Percentiles rank a stretch among this genome's conserved stretches.
Conservation (phyloP, 1,139 yeast genomes). For the Yamadazyma triangularis region DNA sequence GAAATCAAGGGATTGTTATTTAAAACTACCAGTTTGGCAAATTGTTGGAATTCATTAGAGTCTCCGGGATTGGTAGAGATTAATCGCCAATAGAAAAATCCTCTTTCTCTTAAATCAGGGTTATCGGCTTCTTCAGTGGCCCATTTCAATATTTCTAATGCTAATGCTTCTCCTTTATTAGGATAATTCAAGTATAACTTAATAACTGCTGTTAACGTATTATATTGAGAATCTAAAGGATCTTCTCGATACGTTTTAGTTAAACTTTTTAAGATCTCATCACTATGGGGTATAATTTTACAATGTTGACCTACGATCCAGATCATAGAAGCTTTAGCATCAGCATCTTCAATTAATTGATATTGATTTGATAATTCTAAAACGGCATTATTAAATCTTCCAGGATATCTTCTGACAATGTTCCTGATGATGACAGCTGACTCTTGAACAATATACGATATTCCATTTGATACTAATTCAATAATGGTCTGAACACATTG, state of each 20-base stretch:
- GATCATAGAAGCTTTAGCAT: conserved; percentile 70
- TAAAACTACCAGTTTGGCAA: conserved; percentile 53
- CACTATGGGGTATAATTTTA: conserved; percentile 44
- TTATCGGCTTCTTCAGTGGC: conserved; percentile 72
- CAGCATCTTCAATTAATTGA: conserved; percentile 63
- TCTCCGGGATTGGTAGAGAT: conserved; percentile 52
- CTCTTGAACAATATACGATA: conserved; percentile 78
- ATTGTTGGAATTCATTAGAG: conserved; percentile 27
- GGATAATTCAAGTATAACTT: conserved; percentile 63
- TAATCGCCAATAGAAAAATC: conserved; percentile 81
- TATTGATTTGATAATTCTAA: conserved; percentile 40
- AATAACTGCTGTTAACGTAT: conserved; percentile 69
- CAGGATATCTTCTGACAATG: conserved; percentile 72
- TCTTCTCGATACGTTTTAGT: conserved; percentile 53
- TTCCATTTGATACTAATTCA: conserved; percentile 59
- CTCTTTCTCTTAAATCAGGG: conserved; percentile 86
- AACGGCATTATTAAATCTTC: conserved; percentile 33
- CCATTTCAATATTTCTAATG: conserved; percentile 57
- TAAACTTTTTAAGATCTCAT: conserved; percentile 42
- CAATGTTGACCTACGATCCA: conserved; percentile 85
- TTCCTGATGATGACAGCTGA: conserved; percentile 72
- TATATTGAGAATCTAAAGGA: conserved; percentile 67
- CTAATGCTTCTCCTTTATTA: conserved; percentile 49
- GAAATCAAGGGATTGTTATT: conserved; percentile 61
- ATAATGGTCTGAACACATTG: conserved; percentile 62